phyloP scores from a whole-genome alignment of 352 stramenopile genomes.

The Detonula confervacea region DNA sequence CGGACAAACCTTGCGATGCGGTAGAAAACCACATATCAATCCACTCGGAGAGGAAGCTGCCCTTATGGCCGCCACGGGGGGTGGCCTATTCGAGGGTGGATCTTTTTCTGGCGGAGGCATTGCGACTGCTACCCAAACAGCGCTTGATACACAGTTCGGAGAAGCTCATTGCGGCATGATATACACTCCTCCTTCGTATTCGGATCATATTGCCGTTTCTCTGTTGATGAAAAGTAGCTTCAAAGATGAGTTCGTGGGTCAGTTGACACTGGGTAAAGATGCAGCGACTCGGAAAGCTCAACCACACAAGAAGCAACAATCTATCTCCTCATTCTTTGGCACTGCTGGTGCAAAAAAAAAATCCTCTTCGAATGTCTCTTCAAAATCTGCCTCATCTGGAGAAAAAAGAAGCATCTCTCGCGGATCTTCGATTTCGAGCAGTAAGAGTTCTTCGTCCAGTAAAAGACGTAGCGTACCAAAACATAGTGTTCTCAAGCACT shows the following conservation, averaged over 20 bases:
- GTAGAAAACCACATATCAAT: conserved; percentile 40
- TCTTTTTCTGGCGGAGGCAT: conserved; percentile 85
- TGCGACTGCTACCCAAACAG: conserved; percentile 53
- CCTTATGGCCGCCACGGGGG: conserved; percentile 71
- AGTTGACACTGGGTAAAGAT: conserved; percentile 50
- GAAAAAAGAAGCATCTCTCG: conserved; percentile 17
- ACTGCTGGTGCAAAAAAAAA: conserved; percentile 16
- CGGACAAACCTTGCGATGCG: conserved; percentile 55
- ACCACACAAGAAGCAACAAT: conserved; percentile 81
- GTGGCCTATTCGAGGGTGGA: conserved; percentile 70
- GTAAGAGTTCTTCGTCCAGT: neutral
- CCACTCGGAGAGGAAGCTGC: conserved; percentile 71
- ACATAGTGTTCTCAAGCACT: conserved; percentile 40
- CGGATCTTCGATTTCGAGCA: neutral
- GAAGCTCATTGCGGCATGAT: conserved; percentile 81
- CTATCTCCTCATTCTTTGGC: conserved; percentile 78
- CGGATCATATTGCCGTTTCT: conserved; percentile 86
- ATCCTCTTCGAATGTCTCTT: conserved; percentile 14
- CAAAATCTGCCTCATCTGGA: neutral
- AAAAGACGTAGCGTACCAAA: conserved; percentile 14
- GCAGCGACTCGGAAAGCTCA: conserved; percentile 66
- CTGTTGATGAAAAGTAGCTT: conserved; percentile 65
- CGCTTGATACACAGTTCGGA: conserved; percentile 82
- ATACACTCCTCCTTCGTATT: conserved; percentile 85
- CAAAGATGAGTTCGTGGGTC: conserved; percentile 10